These are phyloP conservation scores for Cicer judaicum DNA, from an alignment of 306 rosid species.

Conservation along the genomic window DNA sequence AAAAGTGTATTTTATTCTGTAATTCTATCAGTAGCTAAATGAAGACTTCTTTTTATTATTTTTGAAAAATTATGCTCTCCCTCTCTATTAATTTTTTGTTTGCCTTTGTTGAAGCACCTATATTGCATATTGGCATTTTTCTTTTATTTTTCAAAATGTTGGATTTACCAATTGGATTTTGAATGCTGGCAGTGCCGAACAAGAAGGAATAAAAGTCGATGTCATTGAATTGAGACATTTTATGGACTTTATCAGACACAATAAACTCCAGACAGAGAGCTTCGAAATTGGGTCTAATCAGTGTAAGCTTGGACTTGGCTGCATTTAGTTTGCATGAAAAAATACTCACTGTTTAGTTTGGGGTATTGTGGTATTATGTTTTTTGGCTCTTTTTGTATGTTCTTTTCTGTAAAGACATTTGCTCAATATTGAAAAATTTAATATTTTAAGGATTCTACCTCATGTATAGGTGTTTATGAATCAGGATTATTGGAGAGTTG, in stretches of 20 bases:
- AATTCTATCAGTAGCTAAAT: not conserved
- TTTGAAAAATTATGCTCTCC: not conserved
- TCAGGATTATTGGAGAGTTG: conserved; percentile 23
- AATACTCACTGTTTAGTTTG: not conserved
- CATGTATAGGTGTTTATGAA: conserved; percentile 15
- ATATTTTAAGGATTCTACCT: not conserved
- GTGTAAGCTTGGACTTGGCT: conserved; percentile 56
- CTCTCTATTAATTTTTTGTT: conserved; percentile 14
- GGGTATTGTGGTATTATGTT: conserved; percentile 14
- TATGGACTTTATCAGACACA: conserved; percentile 64
- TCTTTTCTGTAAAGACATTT: not conserved
- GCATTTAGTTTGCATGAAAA: conserved; percentile 22
- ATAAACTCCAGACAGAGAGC: conserved; percentile 68
- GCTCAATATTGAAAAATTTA: conserved; percentile 10
- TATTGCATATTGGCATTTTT: conserved; percentile 22
- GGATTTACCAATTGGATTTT: conserved; percentile 40
- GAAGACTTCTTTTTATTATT: not conserved
- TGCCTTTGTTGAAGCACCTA: conserved; percentile 17
- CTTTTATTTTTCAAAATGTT: conserved; percentile 37
- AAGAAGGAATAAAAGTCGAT: conserved; percentile 73
- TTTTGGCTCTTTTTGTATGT: not conserved
- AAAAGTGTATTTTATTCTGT: conserved; percentile 4
- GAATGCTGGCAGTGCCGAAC: conserved; percentile 73
- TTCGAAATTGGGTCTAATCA: conserved; percentile 79
- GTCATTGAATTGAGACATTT: conserved; percentile 75